Evolutionary conservation across 2,329 filamentous ascomycete species (phyloP).

Genomic region (Rhinocladiella similis): DNA sequence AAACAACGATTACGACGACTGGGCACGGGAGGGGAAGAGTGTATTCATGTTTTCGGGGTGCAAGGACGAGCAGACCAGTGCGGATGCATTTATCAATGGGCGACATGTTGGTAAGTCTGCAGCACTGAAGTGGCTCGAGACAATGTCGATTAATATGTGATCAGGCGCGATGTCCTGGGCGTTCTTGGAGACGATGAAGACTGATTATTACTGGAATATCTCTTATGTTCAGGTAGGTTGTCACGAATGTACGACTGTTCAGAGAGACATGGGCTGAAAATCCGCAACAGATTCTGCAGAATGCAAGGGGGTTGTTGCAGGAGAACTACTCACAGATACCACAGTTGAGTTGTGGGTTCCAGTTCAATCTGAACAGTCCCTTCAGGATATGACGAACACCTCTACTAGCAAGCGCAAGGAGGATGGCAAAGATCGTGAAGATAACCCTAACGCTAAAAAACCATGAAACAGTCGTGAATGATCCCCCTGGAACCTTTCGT

Average conservation of each 20-base stretch:
- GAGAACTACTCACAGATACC: slow-evolving; percentile 33
- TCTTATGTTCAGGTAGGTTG: slow-evolving; percentile 25
- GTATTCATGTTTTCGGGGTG: slow-evolving; percentile 55
- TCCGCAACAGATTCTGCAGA: slow-evolving; percentile 30
- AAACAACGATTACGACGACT: slow-evolving; percentile 46
- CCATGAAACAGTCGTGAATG: too few species aligned
- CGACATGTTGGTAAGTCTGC: slow-evolving; percentile 32
- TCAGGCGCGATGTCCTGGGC: slow-evolving; percentile 29
- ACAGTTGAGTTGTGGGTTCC: slow-evolving; percentile 32
- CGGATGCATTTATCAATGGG: slow-evolving; percentile 49
- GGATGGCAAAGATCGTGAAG: too few species aligned
- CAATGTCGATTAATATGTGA: too few species aligned
- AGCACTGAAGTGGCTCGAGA: too few species aligned
- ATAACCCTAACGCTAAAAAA: too few species aligned
- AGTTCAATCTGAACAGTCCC: slow-evolving; percentile 31
- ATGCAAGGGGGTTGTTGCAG: slow-evolving; percentile 31
- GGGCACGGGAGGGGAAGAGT: slow-evolving; percentile 46
- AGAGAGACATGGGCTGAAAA: neutral
- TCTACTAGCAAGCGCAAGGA: neutral
- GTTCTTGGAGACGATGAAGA: slow-evolving; percentile 29
- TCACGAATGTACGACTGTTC: neutral
- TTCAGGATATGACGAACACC: slow-evolving; percentile 31
- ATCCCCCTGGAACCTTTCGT: too few species aligned
- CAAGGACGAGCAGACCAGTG: slow-evolving; percentile 52
- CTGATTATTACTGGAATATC: slow-evolving; percentile 24